phyloP scores from a whole-genome alignment of 2,329 filamentous ascomycete genomes.

The Leptosphaerulina australis region DNA sequence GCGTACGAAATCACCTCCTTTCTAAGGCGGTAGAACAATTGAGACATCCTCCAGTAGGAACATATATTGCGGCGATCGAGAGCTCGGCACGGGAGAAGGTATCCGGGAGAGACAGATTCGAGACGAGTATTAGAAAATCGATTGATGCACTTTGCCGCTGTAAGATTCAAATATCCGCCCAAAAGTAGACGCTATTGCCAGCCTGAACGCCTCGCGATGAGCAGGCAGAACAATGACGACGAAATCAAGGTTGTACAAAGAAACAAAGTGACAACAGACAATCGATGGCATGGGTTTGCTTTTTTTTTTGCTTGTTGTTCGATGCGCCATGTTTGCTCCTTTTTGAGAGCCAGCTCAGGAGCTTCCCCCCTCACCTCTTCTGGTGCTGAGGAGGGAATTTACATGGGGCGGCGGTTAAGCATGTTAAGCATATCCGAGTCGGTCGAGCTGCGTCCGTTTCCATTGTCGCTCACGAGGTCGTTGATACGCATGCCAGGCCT shows the following conservation, averaged over 20 bases:
- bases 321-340: constrained; percentile 27
- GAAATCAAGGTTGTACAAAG: constrained; percentile 31
- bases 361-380: constrained; percentile 20
- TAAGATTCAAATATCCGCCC: constrained; percentile 30
- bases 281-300: not conserved
- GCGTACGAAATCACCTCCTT: constrained; percentile 13
- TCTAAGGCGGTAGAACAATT: constrained; percentile 6
- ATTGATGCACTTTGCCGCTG: constrained; percentile 31
- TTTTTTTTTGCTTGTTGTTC: constrained; percentile 14
- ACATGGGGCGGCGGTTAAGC: constrained; percentile 50
- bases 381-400: constrained; percentile 17
- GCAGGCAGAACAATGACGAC: constrained; percentile 20
- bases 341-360: constrained; percentile 42
- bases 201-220: constrained; percentile 24
- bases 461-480: constrained; percentile 49
- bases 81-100: constrained; percentile 18
- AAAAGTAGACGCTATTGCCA: constrained; percentile 29
- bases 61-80: constrained; percentile 11
- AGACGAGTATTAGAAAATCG: constrained; percentile 23
- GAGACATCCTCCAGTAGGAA: constrained; percentile 19
- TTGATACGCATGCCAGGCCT: constrained; percentile 52
- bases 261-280: constrained; percentile 21
- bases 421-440: constrained; percentile 53
- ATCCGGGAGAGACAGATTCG: constrained; percentile 13
- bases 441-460: constrained; percentile 48